A percentile compares a stretch with the other conserved stretches of the same genome.
These are phyloP conservation scores for Irpex sp. DNA, from an alignment of 1,284 basidiomycete genomes.

Conservation along the genomic window DNA sequence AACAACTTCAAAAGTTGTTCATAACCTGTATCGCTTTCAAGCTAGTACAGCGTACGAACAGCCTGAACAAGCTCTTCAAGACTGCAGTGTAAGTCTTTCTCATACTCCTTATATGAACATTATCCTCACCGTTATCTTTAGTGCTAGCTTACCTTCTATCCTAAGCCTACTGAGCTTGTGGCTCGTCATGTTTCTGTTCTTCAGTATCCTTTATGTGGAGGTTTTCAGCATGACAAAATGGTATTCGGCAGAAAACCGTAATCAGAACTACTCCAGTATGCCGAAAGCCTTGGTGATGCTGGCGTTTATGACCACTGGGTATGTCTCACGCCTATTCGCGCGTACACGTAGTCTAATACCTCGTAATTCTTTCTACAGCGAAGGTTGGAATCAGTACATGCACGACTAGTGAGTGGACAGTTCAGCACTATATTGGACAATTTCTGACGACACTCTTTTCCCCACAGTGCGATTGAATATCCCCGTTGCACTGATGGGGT, in stretches of 20 bases:
- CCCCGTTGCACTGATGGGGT: slow-evolving; percentile 80
- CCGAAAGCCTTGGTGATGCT: slow-evolving; percentile 85
- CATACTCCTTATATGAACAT: too few species aligned
- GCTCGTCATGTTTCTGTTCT: slow-evolving; percentile 92
- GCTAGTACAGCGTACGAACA: slow-evolving; percentile 86
- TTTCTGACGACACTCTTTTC: background rate
- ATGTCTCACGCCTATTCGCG: slow-evolving; percentile 22
- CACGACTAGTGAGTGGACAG: slow-evolving; percentile 75
- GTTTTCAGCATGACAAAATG: slow-evolving; percentile 93
- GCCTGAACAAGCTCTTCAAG: slow-evolving; percentile 95
- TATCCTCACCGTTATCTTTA: slow-evolving; percentile 30
- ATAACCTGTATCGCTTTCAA: slow-evolving; percentile 93
- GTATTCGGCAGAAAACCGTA: slow-evolving; percentile 67
- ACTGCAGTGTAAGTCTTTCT: slow-evolving; percentile 75
- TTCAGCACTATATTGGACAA: background rate
- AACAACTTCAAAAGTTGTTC: slow-evolving; percentile 93
- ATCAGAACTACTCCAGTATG: slow-evolving; percentile 82
- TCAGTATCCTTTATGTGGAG: slow-evolving; percentile 87
- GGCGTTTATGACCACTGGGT: slow-evolving; percentile 75
- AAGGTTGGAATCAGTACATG: slow-evolving; percentile 95
- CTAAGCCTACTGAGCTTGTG: slow-evolving; percentile 85
- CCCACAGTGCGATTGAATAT: slow-evolving; percentile 62
- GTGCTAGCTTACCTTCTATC: slow-evolving; percentile 87
- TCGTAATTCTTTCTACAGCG: slow-evolving; percentile 41
- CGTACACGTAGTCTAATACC: background rate